Base-by-base conservation (phyloP, 1,284 basidiomycete genomes). In the Apiotrichum gamsii region DNA sequence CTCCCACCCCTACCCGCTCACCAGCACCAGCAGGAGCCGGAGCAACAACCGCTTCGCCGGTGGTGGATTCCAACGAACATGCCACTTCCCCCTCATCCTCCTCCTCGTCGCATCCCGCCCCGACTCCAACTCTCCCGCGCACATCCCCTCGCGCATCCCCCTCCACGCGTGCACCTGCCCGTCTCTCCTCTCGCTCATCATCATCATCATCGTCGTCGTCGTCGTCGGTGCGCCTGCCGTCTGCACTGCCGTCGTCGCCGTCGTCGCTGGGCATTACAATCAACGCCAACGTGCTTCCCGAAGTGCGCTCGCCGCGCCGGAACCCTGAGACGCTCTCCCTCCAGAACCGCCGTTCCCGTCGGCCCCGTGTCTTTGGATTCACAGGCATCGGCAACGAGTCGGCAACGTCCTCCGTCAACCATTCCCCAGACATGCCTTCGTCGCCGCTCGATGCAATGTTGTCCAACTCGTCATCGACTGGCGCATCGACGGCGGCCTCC, bases 311-410 rank as follows among this genome's bases (percentile, higher is more conserved):
- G 2, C 66, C 68, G 1, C 57, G 59, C 14, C 58, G 60, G 28
- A 54, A 49, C 14, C 53, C 58, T 11, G 52, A 41, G 56, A 62
- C 54, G 44, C 57, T 19, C 38, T n/a, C n/a, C n/a, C n/a, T n/a
- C n/a, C 60, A 14, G 60, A 65, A 42, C 59, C 57, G 30, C 48
- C 49, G 67, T 20, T 61, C 63, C 10, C 52, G 67, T n/a, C 60
- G 71, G 44, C 63, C 70, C 4, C 45, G 61, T n/a, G 48, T 73
- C 29, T 71, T 72, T 43, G 71, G 71, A 2, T 73, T 72, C 50
- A 73, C 71, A 5, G 69, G 66, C 16, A 47, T 71, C 20, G 47
- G 52, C 8, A 61, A 62, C 9, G 31, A 46, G 3, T 51, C 62
- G 3, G 42, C 52, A 15, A 58, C 53, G 25, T 65, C 66, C 5